Evolutionary conservation across 2,329 filamentous ascomycete genomes (phyloP).

Genomic region (Fusarium sp.): DNA sequence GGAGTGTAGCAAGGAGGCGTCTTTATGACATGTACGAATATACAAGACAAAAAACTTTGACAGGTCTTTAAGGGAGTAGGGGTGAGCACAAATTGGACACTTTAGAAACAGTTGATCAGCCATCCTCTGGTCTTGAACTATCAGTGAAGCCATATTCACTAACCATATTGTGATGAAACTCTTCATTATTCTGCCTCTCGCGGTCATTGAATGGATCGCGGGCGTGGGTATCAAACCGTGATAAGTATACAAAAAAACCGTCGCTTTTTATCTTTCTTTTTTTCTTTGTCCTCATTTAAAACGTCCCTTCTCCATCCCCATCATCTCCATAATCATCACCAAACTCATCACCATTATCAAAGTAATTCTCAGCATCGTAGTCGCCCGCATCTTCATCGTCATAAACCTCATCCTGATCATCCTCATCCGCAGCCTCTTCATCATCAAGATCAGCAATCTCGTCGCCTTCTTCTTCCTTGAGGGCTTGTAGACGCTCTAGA

Average conservation of each 20-base stretch:
- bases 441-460: constrained; percentile 62
- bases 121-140: background rate
- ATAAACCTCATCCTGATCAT: constrained; percentile 61
- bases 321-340: constrained; percentile 63
- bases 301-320: constrained; percentile 60
- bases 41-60: constrained; percentile 9
- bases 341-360: constrained; percentile 67
- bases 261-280: constrained; percentile 4
- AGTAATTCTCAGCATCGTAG: constrained; percentile 70
- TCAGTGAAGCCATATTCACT: background rate
- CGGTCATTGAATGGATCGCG: constrained; percentile 11
- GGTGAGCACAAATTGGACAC: background rate
- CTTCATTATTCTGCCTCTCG: constrained; percentile 41
- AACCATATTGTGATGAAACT: background rate
- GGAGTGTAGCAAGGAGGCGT: constrained; percentile 7
- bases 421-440: constrained; percentile 59
- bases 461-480: constrained; percentile 62
- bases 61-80: background rate
- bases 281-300: constrained; percentile 27
- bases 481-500: constrained; percentile 57
- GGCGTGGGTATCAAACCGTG: constrained; percentile 44
- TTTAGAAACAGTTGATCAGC: background rate
- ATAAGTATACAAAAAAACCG: constrained; percentile 30
- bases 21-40: constrained; percentile 45
- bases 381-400: constrained; percentile 70